Conservation (phyloP, 2,329 filamentous ascomycete genomes). For the Chaetomiaceae sp. region DNA sequence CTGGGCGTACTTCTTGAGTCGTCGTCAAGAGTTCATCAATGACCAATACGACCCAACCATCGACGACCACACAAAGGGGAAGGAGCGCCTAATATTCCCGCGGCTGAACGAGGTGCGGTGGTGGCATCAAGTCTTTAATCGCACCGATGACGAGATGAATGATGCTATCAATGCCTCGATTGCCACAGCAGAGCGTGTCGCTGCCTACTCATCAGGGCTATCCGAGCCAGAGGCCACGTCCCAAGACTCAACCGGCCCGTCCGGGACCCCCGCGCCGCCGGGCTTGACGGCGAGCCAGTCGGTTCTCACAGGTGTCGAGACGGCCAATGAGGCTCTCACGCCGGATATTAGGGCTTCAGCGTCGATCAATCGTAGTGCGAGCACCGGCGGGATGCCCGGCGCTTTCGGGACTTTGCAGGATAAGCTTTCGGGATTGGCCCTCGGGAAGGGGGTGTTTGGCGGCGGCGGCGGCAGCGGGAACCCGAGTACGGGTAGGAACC, state of each 20-base stretch:
- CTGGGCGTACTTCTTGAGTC: slow-evolving; percentile 90
- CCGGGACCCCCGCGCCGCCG: slow-evolving; percentile 37
- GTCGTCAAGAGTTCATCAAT: slow-evolving; percentile 78
- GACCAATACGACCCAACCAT: slow-evolving; percentile 68
- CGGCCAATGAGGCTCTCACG: slow-evolving; percentile 49
- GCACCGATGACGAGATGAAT: slow-evolving; percentile 92
- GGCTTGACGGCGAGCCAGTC: slow-evolving; percentile 43
- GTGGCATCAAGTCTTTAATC: slow-evolving; percentile 88
- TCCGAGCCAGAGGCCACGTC: slow-evolving; percentile 17
- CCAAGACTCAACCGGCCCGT: slow-evolving; percentile 17
- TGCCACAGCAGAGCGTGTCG: slow-evolving; percentile 42
- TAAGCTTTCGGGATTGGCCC: slow-evolving; percentile 43
- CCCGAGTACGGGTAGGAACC: slow-evolving; percentile 12
- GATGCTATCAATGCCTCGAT: slow-evolving; percentile 54
- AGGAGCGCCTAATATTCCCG: slow-evolving; percentile 81
- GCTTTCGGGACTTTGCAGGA: slow-evolving; percentile 46
- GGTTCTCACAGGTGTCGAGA: slow-evolving; percentile 57
- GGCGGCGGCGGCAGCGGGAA: slow-evolving; percentile 10
- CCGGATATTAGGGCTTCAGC: slow-evolving; percentile 34
- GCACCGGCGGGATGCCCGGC: slow-evolving; percentile 40
- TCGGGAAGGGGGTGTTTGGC: slow-evolving; percentile 41
- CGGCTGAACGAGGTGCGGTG: slow-evolving; percentile 74
- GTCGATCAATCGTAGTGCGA: slow-evolving; percentile 41
- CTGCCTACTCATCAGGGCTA: slow-evolving; percentile 27
- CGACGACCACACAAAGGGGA: slow-evolving; percentile 74